Percentiles rank a stretch among this genome's conserved stretches.
Evolutionary conservation across 352 stramenopile genomes (phyloP).

Genomic region (Phytophthora pinifolia): DNA sequence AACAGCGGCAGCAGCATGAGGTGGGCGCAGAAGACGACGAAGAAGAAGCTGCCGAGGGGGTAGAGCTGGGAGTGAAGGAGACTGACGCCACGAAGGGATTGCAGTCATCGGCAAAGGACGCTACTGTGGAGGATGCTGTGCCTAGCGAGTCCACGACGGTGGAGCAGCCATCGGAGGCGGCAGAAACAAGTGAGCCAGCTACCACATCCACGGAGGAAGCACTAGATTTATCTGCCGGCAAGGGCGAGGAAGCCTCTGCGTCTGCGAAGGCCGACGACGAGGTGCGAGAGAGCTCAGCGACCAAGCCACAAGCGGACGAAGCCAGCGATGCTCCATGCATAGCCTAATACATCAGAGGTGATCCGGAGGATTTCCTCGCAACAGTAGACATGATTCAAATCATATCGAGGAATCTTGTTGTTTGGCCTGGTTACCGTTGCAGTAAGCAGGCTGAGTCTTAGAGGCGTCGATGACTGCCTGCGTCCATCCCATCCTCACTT

Average conservation of each 20-base stretch:
- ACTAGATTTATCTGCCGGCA: not conserved
- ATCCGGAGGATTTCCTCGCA: not conserved
- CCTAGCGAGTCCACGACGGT: not conserved
- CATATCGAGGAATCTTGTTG: constrained; percentile 7
- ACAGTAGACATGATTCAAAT: constrained; percentile 12
- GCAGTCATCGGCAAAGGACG: too few relatives aligned
- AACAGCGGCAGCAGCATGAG: constrained; percentile 5
- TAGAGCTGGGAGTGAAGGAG: constrained; percentile 3
- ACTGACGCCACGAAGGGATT: not conserved
- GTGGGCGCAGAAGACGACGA: not conserved
- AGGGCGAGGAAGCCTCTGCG: not conserved
- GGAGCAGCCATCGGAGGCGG: constrained; percentile 12
- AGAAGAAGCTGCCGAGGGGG: constrained; percentile 3
- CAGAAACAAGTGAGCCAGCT: constrained; percentile 16
- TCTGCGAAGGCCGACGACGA: constrained; percentile 20
- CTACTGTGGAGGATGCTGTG: not conserved
- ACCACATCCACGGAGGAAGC: not conserved
- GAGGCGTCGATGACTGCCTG: too few relatives aligned
- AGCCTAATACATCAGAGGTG: not conserved
- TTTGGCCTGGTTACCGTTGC: too few relatives aligned
- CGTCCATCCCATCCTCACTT: too few relatives aligned
- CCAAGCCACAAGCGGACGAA: not conserved
- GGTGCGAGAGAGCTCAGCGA: constrained; percentile 16
- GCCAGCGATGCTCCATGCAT: not conserved
- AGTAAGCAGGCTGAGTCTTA: too few relatives aligned